Percentiles rank a stretch among this genome's conserved stretches.
Conservation (phyloP, 1,139 yeast genomes). For the Ogataea hybrid region DNA sequence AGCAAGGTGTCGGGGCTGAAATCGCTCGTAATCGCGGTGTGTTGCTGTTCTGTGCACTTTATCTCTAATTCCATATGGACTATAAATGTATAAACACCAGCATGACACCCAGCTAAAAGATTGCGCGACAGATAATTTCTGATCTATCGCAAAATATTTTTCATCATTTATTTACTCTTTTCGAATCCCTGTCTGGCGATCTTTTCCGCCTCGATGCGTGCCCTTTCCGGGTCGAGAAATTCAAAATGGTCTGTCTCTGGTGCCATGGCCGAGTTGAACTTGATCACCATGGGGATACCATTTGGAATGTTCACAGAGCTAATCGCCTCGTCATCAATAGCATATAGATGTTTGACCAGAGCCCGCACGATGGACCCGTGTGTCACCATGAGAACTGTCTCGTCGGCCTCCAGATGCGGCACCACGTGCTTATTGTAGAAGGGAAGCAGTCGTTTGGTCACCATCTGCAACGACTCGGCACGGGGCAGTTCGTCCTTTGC, state of each 20-base stretch:
- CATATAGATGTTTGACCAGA: slow-evolving; percentile 55
- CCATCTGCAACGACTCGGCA: slow-evolving; percentile 71
- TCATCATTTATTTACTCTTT: background rate
- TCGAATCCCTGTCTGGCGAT: slow-evolving; percentile 60
- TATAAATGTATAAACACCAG: background rate
- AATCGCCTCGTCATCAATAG: slow-evolving; percentile 60
- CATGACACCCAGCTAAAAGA: background rate
- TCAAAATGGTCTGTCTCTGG: slow-evolving; percentile 43
- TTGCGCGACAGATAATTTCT: slow-evolving; percentile 2
- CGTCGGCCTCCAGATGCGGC: slow-evolving; percentile 33
- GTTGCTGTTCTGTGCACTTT: slow-evolving; percentile 28
- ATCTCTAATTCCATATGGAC: slow-evolving; percentile 19
- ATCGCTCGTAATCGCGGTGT: slow-evolving; percentile 26
- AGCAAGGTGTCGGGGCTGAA: slow-evolving; percentile 38
- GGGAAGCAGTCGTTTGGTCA: slow-evolving; percentile 59
- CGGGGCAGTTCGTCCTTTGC: slow-evolving; percentile 43
- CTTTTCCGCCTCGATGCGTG: slow-evolving; percentile 60
- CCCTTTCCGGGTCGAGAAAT: slow-evolving; percentile 71
- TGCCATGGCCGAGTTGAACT: slow-evolving; percentile 37
- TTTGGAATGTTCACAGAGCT: slow-evolving; percentile 71
- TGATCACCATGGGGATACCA: slow-evolving; percentile 63
- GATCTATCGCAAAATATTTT: slow-evolving; percentile 4
- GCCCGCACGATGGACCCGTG: slow-evolving; percentile 80
- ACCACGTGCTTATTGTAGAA: slow-evolving; percentile 46
- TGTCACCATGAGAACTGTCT: slow-evolving; percentile 59